phyloP scores from a whole-genome alignment of 257 asterid species.

The Solanum tarapatanum region DNA sequence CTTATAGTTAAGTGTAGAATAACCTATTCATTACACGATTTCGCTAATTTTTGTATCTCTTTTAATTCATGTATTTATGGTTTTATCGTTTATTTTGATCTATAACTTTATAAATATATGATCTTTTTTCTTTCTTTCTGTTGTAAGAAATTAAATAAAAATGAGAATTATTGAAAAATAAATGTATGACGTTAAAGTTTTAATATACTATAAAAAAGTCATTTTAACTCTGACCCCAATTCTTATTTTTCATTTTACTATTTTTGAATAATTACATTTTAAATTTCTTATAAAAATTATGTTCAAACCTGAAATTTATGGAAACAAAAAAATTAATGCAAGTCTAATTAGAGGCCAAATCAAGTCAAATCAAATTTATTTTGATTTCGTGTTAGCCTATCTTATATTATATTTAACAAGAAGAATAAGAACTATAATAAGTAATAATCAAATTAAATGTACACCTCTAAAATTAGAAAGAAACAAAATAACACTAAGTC shows the following conservation, averaged over 20 bases:
- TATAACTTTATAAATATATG: neutral
- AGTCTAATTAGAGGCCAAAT: neutral
- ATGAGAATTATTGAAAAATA: neutral
- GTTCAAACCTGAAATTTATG: neutral
- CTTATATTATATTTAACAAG: neutral
- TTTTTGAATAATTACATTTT: neutral
- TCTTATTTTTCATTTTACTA: neutral
- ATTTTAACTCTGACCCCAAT: neutral
- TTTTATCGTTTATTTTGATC: neutral
- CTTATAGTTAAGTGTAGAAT: neutral
- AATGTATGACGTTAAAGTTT: neutral
- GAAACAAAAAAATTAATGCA: neutral
- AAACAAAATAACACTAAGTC: neutral
- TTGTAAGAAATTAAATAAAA: neutral
- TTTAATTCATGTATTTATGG: neutral
- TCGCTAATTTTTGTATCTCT: neutral
- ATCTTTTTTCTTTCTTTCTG: neutral
- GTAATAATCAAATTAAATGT: neutral
- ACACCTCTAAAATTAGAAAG: neutral
- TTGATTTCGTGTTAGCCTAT: neutral
- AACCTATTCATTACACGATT: rapidly evolving
- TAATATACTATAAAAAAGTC: neutral
- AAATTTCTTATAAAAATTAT: neutral
- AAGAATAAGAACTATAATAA: neutral
- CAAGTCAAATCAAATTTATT: neutral